phyloP scores from a whole-genome alignment of 2,329 filamentous ascomycete species.

The Alternaria brassicicola region DNA sequence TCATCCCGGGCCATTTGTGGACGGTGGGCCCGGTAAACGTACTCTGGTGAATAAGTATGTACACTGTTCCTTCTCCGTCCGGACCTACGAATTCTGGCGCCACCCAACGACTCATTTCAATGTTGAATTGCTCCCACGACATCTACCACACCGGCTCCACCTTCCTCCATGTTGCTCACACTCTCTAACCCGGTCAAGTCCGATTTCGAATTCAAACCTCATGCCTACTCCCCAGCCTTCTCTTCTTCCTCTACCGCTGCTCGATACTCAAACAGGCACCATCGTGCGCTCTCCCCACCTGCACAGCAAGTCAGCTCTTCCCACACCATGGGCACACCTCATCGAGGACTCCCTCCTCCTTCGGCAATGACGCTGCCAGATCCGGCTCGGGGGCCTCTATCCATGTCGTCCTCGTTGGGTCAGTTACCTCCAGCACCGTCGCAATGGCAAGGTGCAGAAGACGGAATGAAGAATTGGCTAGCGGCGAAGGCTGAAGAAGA shows the following conservation, averaged over 20 bases:
- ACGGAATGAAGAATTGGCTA: constrained; percentile 60
- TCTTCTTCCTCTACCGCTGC: constrained; percentile 47
- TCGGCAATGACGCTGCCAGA: constrained; percentile 60
- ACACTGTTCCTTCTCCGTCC: constrained; percentile 44
- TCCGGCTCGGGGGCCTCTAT: constrained; percentile 49
- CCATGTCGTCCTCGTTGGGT: constrained; percentile 46
- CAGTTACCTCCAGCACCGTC: constrained; percentile 54
- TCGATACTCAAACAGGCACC: constrained; percentile 49
- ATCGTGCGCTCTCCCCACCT: constrained; percentile 47
- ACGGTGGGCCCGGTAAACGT: constrained; percentile 43
- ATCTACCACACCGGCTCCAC: constrained; percentile 22
- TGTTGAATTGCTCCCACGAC: constrained; percentile 36
- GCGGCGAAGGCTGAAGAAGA: constrained; percentile 60
- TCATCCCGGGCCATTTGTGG: constrained; percentile 41
- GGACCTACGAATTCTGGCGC: constrained; percentile 36
- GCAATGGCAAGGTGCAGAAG: constrained; percentile 59
- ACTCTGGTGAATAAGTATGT: constrained; percentile 48
- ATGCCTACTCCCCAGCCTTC: constrained; percentile 56
- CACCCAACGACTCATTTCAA: constrained; percentile 42
- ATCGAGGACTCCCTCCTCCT: constrained; percentile 60
- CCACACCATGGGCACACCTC: constrained; percentile 57
- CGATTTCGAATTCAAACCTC: constrained; percentile 56
- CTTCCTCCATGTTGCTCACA: constrained; percentile 57
- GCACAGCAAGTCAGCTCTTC: constrained; percentile 52
- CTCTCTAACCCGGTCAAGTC: constrained; percentile 55